A percentile compares a stretch with the other conserved stretches of the same genome.
Conservation (phyloP, 352 stramenopile species). For the Globisporangium orthogonon region DNA sequence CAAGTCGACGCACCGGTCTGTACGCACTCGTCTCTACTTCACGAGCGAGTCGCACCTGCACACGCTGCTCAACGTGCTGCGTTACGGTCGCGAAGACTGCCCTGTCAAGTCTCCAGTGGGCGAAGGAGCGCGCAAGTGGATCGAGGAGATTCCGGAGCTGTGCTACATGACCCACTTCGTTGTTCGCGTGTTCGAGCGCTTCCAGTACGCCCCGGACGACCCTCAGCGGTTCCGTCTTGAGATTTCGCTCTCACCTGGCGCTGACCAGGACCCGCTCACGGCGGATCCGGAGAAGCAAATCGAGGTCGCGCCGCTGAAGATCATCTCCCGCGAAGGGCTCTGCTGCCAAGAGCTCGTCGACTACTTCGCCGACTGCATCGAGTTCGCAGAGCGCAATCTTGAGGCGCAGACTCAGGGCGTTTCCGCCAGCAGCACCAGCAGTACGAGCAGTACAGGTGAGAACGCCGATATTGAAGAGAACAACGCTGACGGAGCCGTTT, state of each 20-base stretch:
- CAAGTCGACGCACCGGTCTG: constrained; percentile 92
- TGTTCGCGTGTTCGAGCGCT: constrained; percentile 97
- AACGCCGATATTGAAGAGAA: constrained; percentile 18
- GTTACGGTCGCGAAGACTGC: constrained; percentile 71
- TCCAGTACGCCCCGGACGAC: constrained; percentile 55
- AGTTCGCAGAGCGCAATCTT: constrained; percentile 58
- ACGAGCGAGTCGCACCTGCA: constrained; percentile 99
- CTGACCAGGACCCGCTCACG: constrained; percentile 63
- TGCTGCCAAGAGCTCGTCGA: constrained; percentile 82
- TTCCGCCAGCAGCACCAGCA: constrained; percentile 22
- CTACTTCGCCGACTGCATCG: constrained; percentile 73
- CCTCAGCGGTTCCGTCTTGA: constrained; percentile 79
- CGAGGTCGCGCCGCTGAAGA: constrained; percentile 69
- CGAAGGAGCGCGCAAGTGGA: constrained; percentile 76
- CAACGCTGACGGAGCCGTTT: constrained; percentile 10
- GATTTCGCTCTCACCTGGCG: constrained; percentile 79
- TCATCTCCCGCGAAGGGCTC: constrained; percentile 77
- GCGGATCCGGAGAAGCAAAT: constrained; percentile 54
- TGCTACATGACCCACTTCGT: constrained; percentile 99
- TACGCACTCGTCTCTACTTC: constrained; percentile 99
- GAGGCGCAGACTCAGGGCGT: constrained; percentile 27
- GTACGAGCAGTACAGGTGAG: constrained; percentile 14
- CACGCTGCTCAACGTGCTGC: constrained; percentile 97
- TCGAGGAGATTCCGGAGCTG: constrained; percentile 92
- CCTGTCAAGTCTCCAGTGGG: constrained; percentile 46